Evolutionary conservation across 345 rosid species (phyloP).

Genomic region (Streptanthus diversifolius): DNA sequence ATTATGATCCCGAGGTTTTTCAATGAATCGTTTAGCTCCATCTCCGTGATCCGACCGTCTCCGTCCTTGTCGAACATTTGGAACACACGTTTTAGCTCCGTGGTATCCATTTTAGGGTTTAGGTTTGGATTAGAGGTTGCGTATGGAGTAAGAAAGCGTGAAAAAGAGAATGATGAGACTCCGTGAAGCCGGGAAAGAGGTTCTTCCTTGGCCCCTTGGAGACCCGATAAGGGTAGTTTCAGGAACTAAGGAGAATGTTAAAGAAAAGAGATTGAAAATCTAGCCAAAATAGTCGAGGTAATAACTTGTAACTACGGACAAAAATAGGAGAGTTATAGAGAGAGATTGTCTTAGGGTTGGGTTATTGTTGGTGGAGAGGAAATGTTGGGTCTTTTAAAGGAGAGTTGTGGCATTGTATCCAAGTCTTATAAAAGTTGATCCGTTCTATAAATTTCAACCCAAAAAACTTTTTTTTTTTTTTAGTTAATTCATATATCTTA

Average conservation of each 20-base stretch:
- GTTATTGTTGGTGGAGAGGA: slow-evolving; percentile 28
- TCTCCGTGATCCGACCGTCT: slow-evolving; percentile 60
- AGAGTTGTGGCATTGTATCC: slow-evolving; percentile 7
- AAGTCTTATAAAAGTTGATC: neutral
- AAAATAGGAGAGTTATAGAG: slow-evolving; percentile 25
- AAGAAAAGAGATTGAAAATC: slow-evolving; percentile 1
- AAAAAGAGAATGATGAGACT: slow-evolving; percentile 17
- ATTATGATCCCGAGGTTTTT: slow-evolving; percentile 63
- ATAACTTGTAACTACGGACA: slow-evolving; percentile 21
- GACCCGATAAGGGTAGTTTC: slow-evolving; percentile 23
- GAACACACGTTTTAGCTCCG: slow-evolving; percentile 61
- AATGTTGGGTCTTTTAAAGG: slow-evolving; percentile 2
- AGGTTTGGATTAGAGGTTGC: slow-evolving; percentile 10
- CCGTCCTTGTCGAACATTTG: slow-evolving; percentile 80
- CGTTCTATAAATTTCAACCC: neutral
- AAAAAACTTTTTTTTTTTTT: neutral
- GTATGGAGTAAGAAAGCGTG: slow-evolving; percentile 16
- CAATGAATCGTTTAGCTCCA: slow-evolving; percentile 61
- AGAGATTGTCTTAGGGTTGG: slow-evolving; percentile 9
- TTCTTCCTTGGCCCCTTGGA: slow-evolving; percentile 35
- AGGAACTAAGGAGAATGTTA: slow-evolving; percentile 3
- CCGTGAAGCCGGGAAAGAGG: slow-evolving; percentile 30
- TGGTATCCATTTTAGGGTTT: slow-evolving; percentile 39
- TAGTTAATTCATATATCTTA: slow-evolving; percentile 11
- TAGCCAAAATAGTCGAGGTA: slow-evolving; percentile 11